Evolutionary conservation across 192 early-diverging fungal species (phyloP).

Genomic region (Piromyces finnis): DNA sequence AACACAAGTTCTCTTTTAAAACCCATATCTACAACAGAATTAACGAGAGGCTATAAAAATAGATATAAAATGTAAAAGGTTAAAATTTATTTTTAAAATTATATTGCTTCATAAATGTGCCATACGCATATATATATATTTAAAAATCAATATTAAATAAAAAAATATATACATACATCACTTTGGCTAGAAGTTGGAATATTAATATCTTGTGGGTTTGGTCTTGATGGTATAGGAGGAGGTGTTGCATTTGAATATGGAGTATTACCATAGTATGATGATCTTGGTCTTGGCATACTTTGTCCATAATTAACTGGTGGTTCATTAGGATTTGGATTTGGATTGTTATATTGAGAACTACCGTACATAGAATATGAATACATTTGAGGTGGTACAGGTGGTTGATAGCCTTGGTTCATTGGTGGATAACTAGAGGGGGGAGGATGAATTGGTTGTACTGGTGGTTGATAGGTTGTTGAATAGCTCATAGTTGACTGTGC

Average conservation of each 20-base stretch:
- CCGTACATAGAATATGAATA: neutral
- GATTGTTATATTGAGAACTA: too few relatives aligned
- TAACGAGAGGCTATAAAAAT: neutral
- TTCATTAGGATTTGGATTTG: neutral
- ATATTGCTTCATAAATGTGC: too few relatives aligned
- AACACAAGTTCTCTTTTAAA: neutral
- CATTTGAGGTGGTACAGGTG: neutral
- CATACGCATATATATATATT: too few relatives aligned
- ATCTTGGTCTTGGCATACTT: neutral
- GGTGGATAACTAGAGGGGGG: neutral
- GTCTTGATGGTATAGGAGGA: neutral
- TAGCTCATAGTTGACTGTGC: neutral
- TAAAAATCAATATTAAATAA: too few relatives aligned
- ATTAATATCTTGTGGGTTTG: neutral
- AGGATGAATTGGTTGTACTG: neutral
- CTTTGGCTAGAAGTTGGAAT: neutral
- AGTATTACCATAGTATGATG: neutral
- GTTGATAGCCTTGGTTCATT: neutral
- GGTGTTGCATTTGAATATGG: neutral
- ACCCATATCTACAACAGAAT: neutral
- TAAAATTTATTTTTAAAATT: too few relatives aligned
- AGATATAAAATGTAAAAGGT: too few relatives aligned
- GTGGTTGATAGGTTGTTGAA: neutral
- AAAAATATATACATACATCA: neutral
- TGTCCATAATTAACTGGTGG: neutral